Conservation (phyloP, 345 rosid genomes). For the Crucihimalaya himalaica region DNA sequence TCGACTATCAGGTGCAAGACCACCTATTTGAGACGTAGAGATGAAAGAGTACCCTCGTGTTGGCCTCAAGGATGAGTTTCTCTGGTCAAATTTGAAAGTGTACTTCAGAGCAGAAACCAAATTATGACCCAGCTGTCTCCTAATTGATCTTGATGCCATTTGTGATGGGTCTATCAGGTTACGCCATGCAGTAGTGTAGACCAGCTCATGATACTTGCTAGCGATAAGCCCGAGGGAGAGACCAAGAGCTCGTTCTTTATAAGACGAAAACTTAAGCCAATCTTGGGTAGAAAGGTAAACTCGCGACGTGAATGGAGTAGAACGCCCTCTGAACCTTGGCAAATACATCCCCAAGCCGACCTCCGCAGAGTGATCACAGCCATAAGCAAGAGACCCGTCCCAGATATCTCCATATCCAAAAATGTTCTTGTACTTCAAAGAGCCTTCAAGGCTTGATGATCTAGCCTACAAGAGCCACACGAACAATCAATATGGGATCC, state of each 20-base stretch:
- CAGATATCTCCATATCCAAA: slow-evolving; percentile 92
- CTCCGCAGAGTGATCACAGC: slow-evolving; percentile 75
- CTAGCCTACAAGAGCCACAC: slow-evolving; percentile 59
- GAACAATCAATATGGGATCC: background rate
- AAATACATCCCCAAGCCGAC: slow-evolving; percentile 74
- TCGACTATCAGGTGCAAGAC: slow-evolving; percentile 83
- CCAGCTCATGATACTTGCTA: slow-evolving; percentile 65
- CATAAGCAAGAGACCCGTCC: slow-evolving; percentile 82
- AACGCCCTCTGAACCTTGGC: slow-evolving; percentile 75
- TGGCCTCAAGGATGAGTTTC: slow-evolving; percentile 83
- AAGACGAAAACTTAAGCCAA: slow-evolving; percentile 83
- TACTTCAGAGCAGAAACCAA: slow-evolving; percentile 78
- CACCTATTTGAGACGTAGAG: slow-evolving; percentile 76
- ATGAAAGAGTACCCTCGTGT: slow-evolving; percentile 77
- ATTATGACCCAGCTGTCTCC: slow-evolving; percentile 91
- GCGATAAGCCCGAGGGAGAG: slow-evolving; percentile 76
- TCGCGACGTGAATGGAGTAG: slow-evolving; percentile 68
- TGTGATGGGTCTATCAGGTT: slow-evolving; percentile 79
- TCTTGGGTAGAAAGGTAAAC: slow-evolving; percentile 76
- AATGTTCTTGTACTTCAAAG: slow-evolving; percentile 74
- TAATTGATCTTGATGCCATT: slow-evolving; percentile 60
- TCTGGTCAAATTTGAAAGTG: slow-evolving; percentile 68
- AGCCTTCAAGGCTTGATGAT: slow-evolving; percentile 83
- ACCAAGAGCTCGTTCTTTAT: slow-evolving; percentile 74
- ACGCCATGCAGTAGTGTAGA: slow-evolving; percentile 77